Percentiles rank a stretch among this genome's conserved stretches.
These are phyloP conservation scores for Arabis alpina DNA, from an alignment of 345 rosid genomes.

Conservation along the genomic window DNA sequence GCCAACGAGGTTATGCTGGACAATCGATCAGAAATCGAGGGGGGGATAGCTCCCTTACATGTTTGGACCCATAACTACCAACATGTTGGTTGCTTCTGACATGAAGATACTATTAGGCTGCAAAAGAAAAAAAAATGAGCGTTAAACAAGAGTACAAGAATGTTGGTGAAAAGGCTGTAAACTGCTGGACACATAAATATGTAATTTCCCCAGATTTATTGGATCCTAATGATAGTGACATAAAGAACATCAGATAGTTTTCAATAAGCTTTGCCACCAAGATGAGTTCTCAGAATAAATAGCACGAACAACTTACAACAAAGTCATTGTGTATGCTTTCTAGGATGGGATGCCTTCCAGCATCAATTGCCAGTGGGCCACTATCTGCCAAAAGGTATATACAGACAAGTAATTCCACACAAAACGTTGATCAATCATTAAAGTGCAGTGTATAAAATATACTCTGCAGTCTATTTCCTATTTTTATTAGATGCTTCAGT, in stretches of 20 bases:
- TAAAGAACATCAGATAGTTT: background rate
- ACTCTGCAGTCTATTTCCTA: background rate
- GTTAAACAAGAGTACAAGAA: background rate
- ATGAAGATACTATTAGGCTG: slow-evolving; percentile 93
- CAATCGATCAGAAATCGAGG: slow-evolving; percentile 1
- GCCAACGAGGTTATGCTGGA: slow-evolving; percentile 18
- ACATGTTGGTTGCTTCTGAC: slow-evolving; percentile 93
- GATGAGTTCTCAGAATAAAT: slow-evolving; percentile 20
- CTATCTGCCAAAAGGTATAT: slow-evolving; percentile 52
- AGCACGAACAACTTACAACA: slow-evolving; percentile 55
- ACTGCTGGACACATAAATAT: too few relatives aligned
- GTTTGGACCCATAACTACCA: slow-evolving; percentile 92
- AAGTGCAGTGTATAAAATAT: slow-evolving; percentile 9
- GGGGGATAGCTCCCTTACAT: too few relatives aligned
- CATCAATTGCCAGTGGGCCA: slow-evolving; percentile 95
- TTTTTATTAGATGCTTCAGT: background rate
- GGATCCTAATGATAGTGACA: too few relatives aligned
- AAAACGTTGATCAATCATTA: slow-evolving; percentile 16
- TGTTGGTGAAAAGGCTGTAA: slow-evolving; percentile 6
- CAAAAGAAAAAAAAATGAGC: slow-evolving; percentile 41
- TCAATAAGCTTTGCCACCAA: slow-evolving; percentile 21
- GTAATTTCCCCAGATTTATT: too few relatives aligned
- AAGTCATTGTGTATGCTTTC: slow-evolving; percentile 89
- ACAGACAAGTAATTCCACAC: slow-evolving; percentile 12
- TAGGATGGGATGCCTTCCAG: slow-evolving; percentile 94